These are phyloP conservation scores for Epichloe sp. DNA, from an alignment of 2,329 filamentous ascomycete species.

Conservation along the genomic window DNA sequence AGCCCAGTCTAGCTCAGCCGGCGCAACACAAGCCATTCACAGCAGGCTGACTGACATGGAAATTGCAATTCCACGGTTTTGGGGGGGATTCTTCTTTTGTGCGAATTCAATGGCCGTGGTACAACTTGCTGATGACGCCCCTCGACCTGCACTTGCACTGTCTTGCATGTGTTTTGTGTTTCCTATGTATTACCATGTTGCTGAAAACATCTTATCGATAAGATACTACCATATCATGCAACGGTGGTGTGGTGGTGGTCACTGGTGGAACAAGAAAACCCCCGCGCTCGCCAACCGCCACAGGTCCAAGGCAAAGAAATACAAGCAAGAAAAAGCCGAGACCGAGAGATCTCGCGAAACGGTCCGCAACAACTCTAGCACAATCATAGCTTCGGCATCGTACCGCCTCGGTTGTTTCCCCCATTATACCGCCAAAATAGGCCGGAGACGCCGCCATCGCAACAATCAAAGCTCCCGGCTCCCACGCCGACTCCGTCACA, in stretches of 20 bases:
- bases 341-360: not conserved
- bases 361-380: not conserved
- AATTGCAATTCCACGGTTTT: no score
- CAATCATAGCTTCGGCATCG: not conserved
- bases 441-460: constrained; percentile 23
- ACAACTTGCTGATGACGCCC: no score
- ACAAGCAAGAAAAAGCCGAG: not conserved
- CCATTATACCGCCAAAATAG: constrained; percentile 21
- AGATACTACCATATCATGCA: constrained; percentile 4
- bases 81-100: no score
- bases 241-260: not conserved
- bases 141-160: no score
- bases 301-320: not conserved
- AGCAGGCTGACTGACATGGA: no score
- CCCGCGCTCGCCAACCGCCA: not conserved
- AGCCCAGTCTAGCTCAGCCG: no score
- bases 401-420: no score
- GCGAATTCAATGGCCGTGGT: no score
- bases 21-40: no score
- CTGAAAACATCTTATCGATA: constrained; percentile 7
- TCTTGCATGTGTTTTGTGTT: no score
- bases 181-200: no score
- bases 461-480: constrained; percentile 20
- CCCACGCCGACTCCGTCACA: constrained; percentile 26
- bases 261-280: no score